These are phyloP conservation scores for Pyricularia pennisetigena DNA, from an alignment of 2,329 filamentous ascomycete species.

Conservation along the genomic window DNA sequence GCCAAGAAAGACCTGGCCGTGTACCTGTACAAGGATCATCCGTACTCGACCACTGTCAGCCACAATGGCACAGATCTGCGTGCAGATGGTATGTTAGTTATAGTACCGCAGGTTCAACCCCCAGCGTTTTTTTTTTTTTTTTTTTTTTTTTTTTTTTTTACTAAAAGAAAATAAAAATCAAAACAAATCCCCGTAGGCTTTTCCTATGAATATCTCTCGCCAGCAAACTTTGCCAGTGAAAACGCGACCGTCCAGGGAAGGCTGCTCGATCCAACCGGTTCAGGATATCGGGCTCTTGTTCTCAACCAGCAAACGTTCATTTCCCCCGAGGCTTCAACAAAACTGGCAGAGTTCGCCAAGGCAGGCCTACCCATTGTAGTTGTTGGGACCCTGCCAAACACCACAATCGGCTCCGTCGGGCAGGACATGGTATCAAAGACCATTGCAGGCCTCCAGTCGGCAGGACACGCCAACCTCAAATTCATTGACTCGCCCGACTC, in stretches of 20 bases:
- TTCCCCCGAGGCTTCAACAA: constrained; percentile 21
- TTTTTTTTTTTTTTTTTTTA: too few species aligned
- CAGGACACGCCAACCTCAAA: background rate
- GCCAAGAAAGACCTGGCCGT: constrained; percentile 30
- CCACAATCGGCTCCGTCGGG: background rate
- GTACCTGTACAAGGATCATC: constrained; percentile 18
- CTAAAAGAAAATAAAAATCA: too few species aligned
- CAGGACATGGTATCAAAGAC: background rate
- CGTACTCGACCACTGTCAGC: constrained; percentile 1
- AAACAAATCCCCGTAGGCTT: too few species aligned
- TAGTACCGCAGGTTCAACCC: too few species aligned
- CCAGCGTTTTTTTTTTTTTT: too few species aligned
- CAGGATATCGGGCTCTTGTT: constrained; percentile 31
- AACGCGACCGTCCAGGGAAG: constrained; percentile 24
- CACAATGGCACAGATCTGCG: constrained; percentile 8
- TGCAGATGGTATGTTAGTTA: constrained; percentile 3
- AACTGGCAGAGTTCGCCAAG: constrained; percentile 23
- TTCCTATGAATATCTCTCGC: constrained; percentile 32
- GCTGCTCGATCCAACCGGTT: constrained; percentile 25
- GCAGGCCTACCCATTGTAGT: constrained; percentile 32
- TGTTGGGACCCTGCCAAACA: constrained; percentile 9
- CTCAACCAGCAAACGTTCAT: constrained; percentile 32
- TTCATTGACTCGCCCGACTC: background rate
- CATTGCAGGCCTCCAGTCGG: background rate
- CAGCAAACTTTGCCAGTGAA: constrained; percentile 30